Evolutionary conservation across 768 basidiomycete species (phyloP), one percentile per base, ranked within the genome.

Genomic region (Leucocoprinus leucothites): DNA sequence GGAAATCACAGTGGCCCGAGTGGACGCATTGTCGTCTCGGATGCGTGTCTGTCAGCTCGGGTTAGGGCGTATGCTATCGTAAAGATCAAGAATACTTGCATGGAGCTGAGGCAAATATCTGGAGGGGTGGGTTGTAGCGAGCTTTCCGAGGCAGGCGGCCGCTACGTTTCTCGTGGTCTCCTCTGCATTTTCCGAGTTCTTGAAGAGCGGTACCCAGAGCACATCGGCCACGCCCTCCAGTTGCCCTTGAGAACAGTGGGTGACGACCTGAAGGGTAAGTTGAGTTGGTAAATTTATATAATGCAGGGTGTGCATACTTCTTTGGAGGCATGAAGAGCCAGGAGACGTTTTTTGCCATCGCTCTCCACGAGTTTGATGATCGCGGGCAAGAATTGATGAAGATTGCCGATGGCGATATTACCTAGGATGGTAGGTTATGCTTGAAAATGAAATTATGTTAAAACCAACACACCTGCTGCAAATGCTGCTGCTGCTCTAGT

Each of bases 81-180:
- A 24, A 24, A 26, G 7, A 21, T 50, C 22, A 31, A 36, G 9
- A 36, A 46, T 7, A 71, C 82, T 58, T 66, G 90, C 91, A 64
- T 98, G 94, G 9, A 99, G 82, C 63, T 97, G 92, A 2, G 94
- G 92, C 16, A 98, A 77, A 68, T 96, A 99, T 61, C 85, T 86
- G 0, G 87, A 84, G 3, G 97, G 94, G 55, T 94, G 89, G 0
- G 92, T 90, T 0, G 91, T 91, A 0, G 94, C 95, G 26, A 99
- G 77, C 69, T 98, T 97, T 31, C 97, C 97, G 16, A 99, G 80
- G 66, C 95, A 98, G 2, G 96, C 95, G 44, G 97, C 94, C 22
- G 95, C 93, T 35, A 98, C 92, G 65, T 97, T 98, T 48, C 95
- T 78, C 1, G 92, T 89, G 7, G 89, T 89, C 70, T 98, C 96